These are phyloP conservation scores for Beauveria scarabaeidicola DNA, from an alignment of 2,329 filamentous ascomycete genomes.

Conservation along the genomic window DNA sequence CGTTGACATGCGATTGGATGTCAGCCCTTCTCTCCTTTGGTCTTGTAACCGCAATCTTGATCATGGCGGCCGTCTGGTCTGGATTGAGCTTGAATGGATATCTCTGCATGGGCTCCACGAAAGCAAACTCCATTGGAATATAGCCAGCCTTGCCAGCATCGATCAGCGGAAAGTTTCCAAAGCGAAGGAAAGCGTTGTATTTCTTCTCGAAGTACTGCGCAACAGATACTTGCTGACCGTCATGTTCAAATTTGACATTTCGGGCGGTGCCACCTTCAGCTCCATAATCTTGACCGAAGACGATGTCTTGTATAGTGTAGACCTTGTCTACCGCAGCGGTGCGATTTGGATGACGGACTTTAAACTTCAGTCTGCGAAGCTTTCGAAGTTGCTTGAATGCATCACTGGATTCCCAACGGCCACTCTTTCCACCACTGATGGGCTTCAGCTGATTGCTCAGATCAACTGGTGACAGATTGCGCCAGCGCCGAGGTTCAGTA, in stretches of 20 bases:
- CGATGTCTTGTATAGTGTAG: constrained; percentile 45
- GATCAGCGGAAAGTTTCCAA: constrained; percentile 46
- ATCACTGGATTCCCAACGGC: constrained; percentile 33
- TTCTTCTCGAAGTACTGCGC: constrained; percentile 47
- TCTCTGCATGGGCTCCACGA: constrained; percentile 44
- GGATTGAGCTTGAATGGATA: constrained; percentile 56
- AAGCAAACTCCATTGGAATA: constrained; percentile 56
- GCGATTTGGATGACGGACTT: constrained; percentile 42
- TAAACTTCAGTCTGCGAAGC: constrained; percentile 48
- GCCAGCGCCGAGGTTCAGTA: constrained; percentile 21
- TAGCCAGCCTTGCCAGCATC: constrained; percentile 44
- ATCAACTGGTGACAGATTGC: constrained; percentile 17
- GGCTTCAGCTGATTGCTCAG: constrained; percentile 29
- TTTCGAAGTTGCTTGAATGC: constrained; percentile 47
- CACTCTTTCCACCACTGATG: constrained; percentile 16
- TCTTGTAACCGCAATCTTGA: constrained; percentile 80
- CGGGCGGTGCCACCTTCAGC: constrained; percentile 39
- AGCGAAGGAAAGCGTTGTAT: constrained; percentile 43
- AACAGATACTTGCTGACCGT: constrained; percentile 37
- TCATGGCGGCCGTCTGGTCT: constrained; percentile 72
- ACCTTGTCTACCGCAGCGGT: constrained; percentile 32
- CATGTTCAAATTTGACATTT: constrained; percentile 47
- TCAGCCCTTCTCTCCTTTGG: constrained; percentile 59
- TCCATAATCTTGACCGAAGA: constrained; percentile 36
- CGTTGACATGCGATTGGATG: constrained; percentile 47